phyloP scores from a whole-genome alignment of 164 flowering plant species.

The Sedum album region DNA sequence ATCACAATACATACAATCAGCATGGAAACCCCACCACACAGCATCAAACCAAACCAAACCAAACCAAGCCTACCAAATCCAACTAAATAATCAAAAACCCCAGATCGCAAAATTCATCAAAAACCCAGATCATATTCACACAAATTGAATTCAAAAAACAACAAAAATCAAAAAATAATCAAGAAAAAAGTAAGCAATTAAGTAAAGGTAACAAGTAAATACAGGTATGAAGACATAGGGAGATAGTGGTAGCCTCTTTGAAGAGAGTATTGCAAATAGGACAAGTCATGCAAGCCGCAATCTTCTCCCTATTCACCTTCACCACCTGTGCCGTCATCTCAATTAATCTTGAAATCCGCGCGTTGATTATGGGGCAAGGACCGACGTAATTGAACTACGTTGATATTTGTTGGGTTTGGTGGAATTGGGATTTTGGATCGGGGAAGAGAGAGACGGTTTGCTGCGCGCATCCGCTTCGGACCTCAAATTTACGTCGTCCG shows the following conservation, averaged over 20 bases:
- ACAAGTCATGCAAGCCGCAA: conserved; percentile 88
- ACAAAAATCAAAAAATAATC: not conserved
- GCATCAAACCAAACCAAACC: not conserved
- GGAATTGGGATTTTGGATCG: not conserved
- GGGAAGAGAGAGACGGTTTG: not conserved
- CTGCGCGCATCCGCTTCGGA: not conserved
- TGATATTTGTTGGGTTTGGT: not conserved
- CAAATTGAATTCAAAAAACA: conserved; percentile 1
- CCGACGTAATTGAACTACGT: not conserved
- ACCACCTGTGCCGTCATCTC: conserved; percentile 38
- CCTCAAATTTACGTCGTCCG: not conserved
- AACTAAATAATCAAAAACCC: conserved; percentile 5
- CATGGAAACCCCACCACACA: not conserved
- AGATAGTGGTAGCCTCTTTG: conserved; percentile 81
- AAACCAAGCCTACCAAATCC: conserved; percentile 17
- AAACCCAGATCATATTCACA: conserved; percentile 15
- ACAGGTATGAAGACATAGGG: conserved; percentile 94
- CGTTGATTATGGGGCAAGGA: not conserved
- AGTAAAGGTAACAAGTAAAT: conserved; percentile 18
- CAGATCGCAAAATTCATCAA: conserved; percentile 2
- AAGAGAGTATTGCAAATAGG: conserved; percentile 72
- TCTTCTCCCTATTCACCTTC: conserved; percentile 50
- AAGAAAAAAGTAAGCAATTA: not conserved
- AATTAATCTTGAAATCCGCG: not conserved
- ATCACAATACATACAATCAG: not conserved